Base-by-base conservation (phyloP, 345 rosid species). In the Brassica nigra region DNA sequence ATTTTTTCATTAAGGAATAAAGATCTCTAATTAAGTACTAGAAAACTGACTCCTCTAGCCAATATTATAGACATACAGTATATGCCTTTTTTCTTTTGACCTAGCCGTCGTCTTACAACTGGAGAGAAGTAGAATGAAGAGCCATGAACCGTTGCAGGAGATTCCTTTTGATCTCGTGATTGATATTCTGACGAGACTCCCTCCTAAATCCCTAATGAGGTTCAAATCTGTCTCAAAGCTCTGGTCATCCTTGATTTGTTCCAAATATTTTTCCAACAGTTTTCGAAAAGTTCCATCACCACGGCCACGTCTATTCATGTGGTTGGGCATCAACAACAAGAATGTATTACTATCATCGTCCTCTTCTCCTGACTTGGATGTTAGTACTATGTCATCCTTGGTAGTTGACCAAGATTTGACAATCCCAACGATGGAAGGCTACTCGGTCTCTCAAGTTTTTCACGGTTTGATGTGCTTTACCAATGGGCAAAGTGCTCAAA, bases 381-480 rank as follows among this genome's bases (percentile, higher is more conserved):
- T 49, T 49, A 49, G 7, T 49, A 49, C 57, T 49, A 49, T 49
- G 37, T 34, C 64, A 20, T 52, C 65, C 29, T 65, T 65, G 37
- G 39, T 55, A 3, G 3, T 27, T 3, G 73, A 66, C 37, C 66
- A 66, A 54, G 58, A 75, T 33, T 36, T 75, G 58, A 67, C 79
- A 2, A 10, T 6, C 30, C 66, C 73, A 37, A 7, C 66, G 10
- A 55, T 67, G 18, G 18, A 18, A 18, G 18, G 18, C 18, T 18
- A 18, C 18, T 18, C 18, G 18, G 18, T 18, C 18, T 18, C 18
- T 18, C 18, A 18, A 18, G 18, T 18, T 18, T 18, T 18, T 18
- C 18, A 18, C 18, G 18, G 18, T 18, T 18, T 18, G 18, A 18
- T 18, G 18, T 18, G 18, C 18, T 18, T 18, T 18, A 18, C 18